Base-by-base conservation (phyloP, 164 flowering plant genomes). In the Pachysandra terminalis region DNA sequence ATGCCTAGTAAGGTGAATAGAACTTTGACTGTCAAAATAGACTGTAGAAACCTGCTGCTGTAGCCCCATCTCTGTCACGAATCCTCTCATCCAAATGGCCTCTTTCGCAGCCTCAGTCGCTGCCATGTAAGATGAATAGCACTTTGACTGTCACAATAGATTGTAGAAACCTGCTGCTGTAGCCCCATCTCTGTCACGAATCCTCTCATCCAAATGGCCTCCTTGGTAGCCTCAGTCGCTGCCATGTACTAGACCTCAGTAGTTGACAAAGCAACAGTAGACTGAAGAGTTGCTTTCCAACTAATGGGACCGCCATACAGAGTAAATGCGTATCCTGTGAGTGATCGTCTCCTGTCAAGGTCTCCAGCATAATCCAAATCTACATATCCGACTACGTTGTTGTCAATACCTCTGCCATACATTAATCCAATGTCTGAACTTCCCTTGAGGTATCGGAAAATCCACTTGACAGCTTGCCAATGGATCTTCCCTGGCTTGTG, bases 381-480 rank as follows among this genome's bases (percentile, higher is more conserved):
- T 3, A 51, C 40, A 64, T 51, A 64, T 5, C 57, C 67, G 26
- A 32, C 37, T 32, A 32, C 37, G 7, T 3, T 7, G 24, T 5
- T 1, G 16, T 19, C 1, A 17, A n/a, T 9, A 37, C 57, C 2
- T 28, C 0, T 25, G 25, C n/a, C 68, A 52, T 23, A 52, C 37
- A 32, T 7, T n/a, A n/a, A n/a, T n/a, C 67, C n/a, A 5, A 64
- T 2, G 16, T 64, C 17, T 9, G 51, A 4, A 9, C 23, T 51
- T 0, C 40, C 37, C 7, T 7, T 3, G 7, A 32, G 37, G 7
- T 32, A 32, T n/a, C 28, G 8, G 19, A 65, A 21, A 24, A 65
- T 52, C 59, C 68, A 65, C 19, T 65, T 65, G 14, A 53, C 58
- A 9, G 40, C 58, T 52, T 26, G 59, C 59, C 41, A 65, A 53